Evolutionary conservation across 2,329 filamentous ascomycete genomes (phyloP), one percentile per base, ranked within the genome.

Genomic region (Exophiala calicioides): DNA sequence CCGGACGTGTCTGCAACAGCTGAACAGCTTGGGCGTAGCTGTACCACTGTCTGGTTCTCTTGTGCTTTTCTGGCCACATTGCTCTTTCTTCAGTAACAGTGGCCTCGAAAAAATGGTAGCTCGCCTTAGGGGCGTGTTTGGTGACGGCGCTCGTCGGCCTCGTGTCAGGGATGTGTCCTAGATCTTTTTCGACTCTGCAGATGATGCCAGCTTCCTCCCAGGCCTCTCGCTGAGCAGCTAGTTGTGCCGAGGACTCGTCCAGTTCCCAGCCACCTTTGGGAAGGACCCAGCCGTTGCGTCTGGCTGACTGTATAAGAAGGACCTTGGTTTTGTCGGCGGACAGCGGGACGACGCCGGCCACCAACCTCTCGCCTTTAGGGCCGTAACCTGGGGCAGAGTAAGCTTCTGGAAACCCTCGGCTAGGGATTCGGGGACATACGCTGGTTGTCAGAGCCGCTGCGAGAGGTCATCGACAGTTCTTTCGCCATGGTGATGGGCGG

Each of bases 261-360:
- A 83, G 85, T 69, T 98, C 93, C 90, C 93, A 98, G 51, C 93
- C 93, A 64, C 93, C 93, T 68, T 98, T 98, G 51, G 93, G 93
- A 49, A 98, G 78, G 32, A 98, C 93, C 93, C 93, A 98, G 61
- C 88, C 88, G 67, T 88, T 88, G 61, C 90, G 85, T 56, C 88
- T 82, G 41, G 88, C 91, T 44, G 90, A 95, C 73, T 96, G 90
- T 61, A 97, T 95, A 59, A 98, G 78, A 59, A 98, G 79, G 52
- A 98, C 91, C 68, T 87, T 85, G 61, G 83, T 84, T 68, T 88
- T 91, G 73, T 95, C 90, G 61, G 79, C 70, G 44, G 88, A 93
- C 57, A 97, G 77, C 56, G 93, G 89, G 36, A 98, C 93, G 48
- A 97, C 84, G 60, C 93, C 93, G 52, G 93, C 91, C 60, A 98